Evolutionary conservation across 2,329 filamentous ascomycete genomes (phyloP).

Genomic region (Ambrosiella beaveri): DNA sequence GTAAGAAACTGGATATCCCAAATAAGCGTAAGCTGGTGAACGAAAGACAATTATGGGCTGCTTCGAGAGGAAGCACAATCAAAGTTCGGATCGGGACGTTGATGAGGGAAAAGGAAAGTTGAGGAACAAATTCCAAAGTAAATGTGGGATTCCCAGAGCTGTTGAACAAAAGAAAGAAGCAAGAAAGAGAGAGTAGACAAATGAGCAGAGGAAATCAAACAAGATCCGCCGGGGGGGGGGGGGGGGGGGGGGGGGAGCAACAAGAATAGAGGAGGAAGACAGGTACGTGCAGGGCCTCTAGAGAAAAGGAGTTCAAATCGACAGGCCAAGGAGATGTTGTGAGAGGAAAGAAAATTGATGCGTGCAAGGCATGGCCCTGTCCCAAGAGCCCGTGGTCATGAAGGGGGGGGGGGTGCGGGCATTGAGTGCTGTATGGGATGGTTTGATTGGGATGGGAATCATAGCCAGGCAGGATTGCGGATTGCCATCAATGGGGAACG

Average conservation of each 20-base stretch:
- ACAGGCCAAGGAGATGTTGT: slow-evolving; percentile 7
- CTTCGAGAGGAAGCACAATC: too few species aligned
- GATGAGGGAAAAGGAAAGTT: neutral
- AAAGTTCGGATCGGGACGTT: too few species aligned
- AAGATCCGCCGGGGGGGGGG: slow-evolving; percentile 1
- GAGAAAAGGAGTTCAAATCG: slow-evolving; percentile 13
- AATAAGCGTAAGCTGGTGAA: too few species aligned
- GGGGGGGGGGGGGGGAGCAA: neutral
- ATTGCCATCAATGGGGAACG: slow-evolving; percentile 11
- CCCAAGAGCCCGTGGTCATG: neutral
- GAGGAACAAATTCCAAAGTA: neutral
- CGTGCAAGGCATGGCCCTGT: slow-evolving; percentile 5
- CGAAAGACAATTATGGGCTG: too few species aligned
- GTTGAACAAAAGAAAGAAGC: slow-evolving; percentile 11
- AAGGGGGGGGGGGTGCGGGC: neutral
- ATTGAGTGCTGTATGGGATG: neutral
- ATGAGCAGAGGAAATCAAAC: slow-evolving; percentile 3
- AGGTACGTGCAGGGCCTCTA: slow-evolving; percentile 11
- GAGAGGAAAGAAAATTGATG: slow-evolving; percentile 1
- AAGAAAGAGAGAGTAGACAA: slow-evolving; percentile 8
- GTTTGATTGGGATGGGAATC: slow-evolving; percentile 9
- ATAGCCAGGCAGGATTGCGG: slow-evolving; percentile 5
- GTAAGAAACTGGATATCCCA: neutral
- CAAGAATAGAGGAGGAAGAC: slow-evolving; percentile 6
- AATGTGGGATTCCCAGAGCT: slow-evolving; percentile 2